These are phyloP conservation scores for Talaromyces sp. DNA, from an alignment of 2,329 filamentous ascomycete species.

Conservation along the genomic window DNA sequence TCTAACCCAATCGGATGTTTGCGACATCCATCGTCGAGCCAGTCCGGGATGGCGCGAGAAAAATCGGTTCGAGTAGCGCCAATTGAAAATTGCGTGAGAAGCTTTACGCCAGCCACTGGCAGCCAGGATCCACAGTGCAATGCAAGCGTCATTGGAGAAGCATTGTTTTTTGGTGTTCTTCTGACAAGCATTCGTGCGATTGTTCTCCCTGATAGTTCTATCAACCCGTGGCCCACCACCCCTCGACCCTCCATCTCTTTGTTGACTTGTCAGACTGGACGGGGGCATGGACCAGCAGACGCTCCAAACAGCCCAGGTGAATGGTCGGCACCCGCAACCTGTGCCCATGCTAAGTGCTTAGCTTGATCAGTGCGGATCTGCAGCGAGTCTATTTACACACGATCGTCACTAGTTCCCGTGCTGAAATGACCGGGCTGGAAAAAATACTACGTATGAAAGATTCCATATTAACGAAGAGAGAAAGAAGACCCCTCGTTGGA, in stretches of 20 bases:
- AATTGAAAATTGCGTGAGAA: neutral
- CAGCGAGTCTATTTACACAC: slow-evolving; percentile 5
- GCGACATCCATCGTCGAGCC: neutral
- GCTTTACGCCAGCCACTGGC: slow-evolving; percentile 10
- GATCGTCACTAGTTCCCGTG: neutral
- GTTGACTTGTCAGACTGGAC: slow-evolving; percentile 1
- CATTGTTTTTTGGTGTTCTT: neutral
- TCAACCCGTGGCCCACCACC: neutral
- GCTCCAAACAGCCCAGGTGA: neutral
- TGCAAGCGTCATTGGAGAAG: neutral
- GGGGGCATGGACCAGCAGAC: neutral
- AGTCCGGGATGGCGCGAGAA: neutral
- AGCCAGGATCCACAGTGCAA: neutral
- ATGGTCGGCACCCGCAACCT: neutral
- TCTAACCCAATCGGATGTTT: slow-evolving; percentile 11
- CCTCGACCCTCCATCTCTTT: neutral
- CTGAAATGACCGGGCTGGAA: neutral
- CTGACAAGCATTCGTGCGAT: neutral
- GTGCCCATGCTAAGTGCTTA: neutral
- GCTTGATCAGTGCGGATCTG: slow-evolving; percentile 1
- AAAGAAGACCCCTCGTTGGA: neutral
- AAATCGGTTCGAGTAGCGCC: neutral
- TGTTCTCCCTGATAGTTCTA: neutral
- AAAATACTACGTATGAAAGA: neutral
- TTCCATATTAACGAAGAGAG: neutral